Evolutionary conservation across 1,284 basidiomycete species (phyloP).

Genomic region (Pyrrhoderma lamaoense): DNA sequence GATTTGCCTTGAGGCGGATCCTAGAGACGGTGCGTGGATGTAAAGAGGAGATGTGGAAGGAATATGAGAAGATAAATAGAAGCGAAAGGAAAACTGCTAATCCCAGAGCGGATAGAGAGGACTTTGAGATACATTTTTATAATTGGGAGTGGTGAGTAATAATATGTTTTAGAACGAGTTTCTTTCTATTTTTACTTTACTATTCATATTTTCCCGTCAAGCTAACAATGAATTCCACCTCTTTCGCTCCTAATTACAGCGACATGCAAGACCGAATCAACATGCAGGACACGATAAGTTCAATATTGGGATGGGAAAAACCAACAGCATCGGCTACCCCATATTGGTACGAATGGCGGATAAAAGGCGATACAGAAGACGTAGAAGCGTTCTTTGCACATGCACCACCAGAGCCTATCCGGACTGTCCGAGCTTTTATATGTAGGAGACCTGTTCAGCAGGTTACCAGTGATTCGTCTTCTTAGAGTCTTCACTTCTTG

Average conservation of each 20-base stretch:
- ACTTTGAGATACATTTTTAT: constrained; percentile 59
- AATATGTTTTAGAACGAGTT: too few species aligned
- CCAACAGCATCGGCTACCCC: constrained; percentile 39
- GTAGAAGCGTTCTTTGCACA: constrained; percentile 17
- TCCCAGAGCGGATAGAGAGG: constrained; percentile 31
- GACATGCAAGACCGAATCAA: constrained; percentile 70
- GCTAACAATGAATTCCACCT: neutral
- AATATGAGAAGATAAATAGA: constrained; percentile 47
- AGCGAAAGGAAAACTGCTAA: constrained; percentile 30
- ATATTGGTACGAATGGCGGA: constrained; percentile 49
- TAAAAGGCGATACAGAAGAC: constrained; percentile 24
- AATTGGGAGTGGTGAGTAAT: constrained; percentile 63
- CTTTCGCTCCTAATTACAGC: constrained; percentile 28
- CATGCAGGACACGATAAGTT: constrained; percentile 42
- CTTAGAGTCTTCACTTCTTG: neutral
- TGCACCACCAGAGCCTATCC: constrained; percentile 30
- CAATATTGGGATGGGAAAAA: constrained; percentile 46
- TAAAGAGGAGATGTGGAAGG: constrained; percentile 61
- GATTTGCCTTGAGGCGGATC: constrained; percentile 25
- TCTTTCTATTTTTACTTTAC: neutral
- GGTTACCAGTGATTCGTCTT: neutral
- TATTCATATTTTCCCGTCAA: neutral
- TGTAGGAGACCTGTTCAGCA: constrained; percentile 28
- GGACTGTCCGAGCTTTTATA: constrained; percentile 39
- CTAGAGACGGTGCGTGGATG: constrained; percentile 50